Percentiles rank a stretch among this genome's conserved stretches.
Evolutionary conservation across 2,329 filamentous ascomycete species (phyloP).

Genomic region (Aaosphaeria arxii): DNA sequence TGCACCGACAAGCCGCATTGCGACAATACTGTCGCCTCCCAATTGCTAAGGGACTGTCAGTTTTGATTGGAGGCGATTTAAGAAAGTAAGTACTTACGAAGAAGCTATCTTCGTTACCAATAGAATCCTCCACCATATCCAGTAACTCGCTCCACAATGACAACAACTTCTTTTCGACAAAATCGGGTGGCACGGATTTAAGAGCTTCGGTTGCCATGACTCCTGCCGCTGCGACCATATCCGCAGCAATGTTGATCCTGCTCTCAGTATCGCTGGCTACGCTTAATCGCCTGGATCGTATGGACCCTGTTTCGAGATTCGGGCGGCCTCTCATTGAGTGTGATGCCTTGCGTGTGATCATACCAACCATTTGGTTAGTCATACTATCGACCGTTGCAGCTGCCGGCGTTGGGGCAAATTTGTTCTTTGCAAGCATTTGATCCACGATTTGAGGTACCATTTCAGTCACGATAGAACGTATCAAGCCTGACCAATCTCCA

Average conservation of each 20-base stretch:
- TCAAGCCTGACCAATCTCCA: constrained; percentile 26
- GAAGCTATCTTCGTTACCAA: constrained; percentile 31
- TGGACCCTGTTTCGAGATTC: constrained; percentile 19
- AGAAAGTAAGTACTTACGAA: constrained; percentile 15
- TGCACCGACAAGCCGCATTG: constrained; percentile 32
- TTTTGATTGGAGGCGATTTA: background rate
- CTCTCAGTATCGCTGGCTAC: constrained; percentile 26
- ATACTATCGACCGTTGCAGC: constrained; percentile 22
- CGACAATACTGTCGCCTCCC: constrained; percentile 32
- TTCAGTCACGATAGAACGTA: constrained; percentile 30
- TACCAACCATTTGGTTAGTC: constrained; percentile 27
- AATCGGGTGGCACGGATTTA: constrained; percentile 24
- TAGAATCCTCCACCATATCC: constrained; percentile 31
- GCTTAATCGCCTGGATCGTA: constrained; percentile 21
- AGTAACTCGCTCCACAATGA: constrained; percentile 28
- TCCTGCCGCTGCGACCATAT: constrained; percentile 31
- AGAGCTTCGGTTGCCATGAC: constrained; percentile 27
- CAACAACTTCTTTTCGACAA: constrained; percentile 33
- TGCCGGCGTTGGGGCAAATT: constrained; percentile 12
- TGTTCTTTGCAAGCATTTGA: constrained; percentile 27
- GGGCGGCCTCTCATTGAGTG: constrained; percentile 19
- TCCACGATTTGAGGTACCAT: constrained; percentile 33
- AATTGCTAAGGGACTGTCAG: constrained; percentile 13
- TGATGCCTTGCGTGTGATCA: constrained; percentile 24
- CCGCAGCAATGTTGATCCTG: constrained; percentile 27